Evolutionary conservation across 1,139 yeast genomes (phyloP), one percentile per base, ranked within the genome.

Genomic region (Nematodospora anomalae): DNA sequence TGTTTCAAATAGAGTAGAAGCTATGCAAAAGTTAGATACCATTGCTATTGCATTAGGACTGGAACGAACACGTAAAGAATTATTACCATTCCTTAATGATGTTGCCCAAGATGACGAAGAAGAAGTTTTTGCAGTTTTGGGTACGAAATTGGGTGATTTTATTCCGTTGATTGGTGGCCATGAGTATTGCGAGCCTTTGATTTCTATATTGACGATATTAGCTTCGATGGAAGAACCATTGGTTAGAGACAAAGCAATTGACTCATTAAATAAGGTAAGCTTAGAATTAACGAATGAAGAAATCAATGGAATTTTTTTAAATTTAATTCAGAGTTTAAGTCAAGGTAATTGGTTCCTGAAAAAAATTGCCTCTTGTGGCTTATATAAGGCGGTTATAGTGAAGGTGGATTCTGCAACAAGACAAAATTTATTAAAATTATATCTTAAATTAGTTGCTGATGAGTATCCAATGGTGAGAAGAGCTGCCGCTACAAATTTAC

Each of bases 381-480:
- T 94, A 49, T 90, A 82, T 63, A 80, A 84, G 51, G 69, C 83
- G 28, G 83, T 85, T 27, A 72, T 90, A 36, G 65, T 74, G 26
- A 76, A 82, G 46, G 84, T 86, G 11, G 62, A 74, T 43, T 70
- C 77, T 27, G 67, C 66, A 16, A 61, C 67, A 8, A 71, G 92
- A 59, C 71, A 72, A 36, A 82, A 80, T 34, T 70, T 92, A 44
- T 71, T 89, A 45, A 71, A 74, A 30, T 61, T 83, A 38, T 90
- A 83, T 59, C 70, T 79, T 44, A 83, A 81, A 49, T 70, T 92
- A 48, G 78, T 87, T 35, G 76, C 77, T 45, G 98, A 94, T 61
- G 98, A 94, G 44, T 88, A 96, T 16, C 99, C 99, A 41, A 90
- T 94, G 97, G 98, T 92, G 25, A 80, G 97, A 62, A 80, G 97